A percentile compares a stretch with the other conserved stretches of the same genome.
These are phyloP conservation scores for Tolypocladium inflatum DNA, from an alignment of 2,329 filamentous ascomycete species.

Conservation along the genomic window DNA sequence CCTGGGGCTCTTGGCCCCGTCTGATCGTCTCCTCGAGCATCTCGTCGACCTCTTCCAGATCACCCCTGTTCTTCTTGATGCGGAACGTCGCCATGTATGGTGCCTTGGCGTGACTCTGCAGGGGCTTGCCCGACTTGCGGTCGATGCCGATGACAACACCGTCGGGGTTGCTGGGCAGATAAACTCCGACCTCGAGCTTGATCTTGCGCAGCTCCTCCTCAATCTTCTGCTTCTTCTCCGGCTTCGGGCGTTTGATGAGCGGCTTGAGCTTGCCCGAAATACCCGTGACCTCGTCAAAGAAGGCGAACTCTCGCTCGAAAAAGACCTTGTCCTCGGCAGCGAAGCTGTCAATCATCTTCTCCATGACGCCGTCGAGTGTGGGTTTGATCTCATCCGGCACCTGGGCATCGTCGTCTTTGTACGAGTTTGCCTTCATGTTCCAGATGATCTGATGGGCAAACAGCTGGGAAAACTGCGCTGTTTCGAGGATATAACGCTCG, in stretches of 20 bases:
- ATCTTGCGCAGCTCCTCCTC: constrained; percentile 97
- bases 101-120: constrained; percentile 96
- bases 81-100: constrained; percentile 99
- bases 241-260: constrained; percentile 82
- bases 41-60: constrained; percentile 41
- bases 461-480: constrained; percentile 92
- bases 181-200: constrained; percentile 92
- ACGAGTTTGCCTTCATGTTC: constrained; percentile 99
- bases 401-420: constrained; percentile 89
- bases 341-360: constrained; percentile 74
- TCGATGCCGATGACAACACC: constrained; percentile 97
- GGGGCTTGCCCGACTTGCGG: constrained; percentile 90
- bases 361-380: constrained; percentile 82
- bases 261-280: constrained; percentile 95
- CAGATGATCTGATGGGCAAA: constrained; percentile 99
- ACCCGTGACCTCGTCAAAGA: constrained; percentile 92
- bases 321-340: constrained; percentile 70
- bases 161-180: constrained; percentile 93
- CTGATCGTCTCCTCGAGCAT: constrained; percentile 38
- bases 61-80: constrained; percentile 68
- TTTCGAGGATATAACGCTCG: constrained; percentile 92
- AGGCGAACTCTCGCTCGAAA: constrained; percentile 91
- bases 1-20: constrained; percentile 16
- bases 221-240: constrained; percentile 98
- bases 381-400: constrained; percentile 90